Evolutionary conservation across 1,284 basidiomycete genomes (phyloP), one percentile per base, ranked within the genome.

Genomic region (Cryptococcus sp.): DNA sequence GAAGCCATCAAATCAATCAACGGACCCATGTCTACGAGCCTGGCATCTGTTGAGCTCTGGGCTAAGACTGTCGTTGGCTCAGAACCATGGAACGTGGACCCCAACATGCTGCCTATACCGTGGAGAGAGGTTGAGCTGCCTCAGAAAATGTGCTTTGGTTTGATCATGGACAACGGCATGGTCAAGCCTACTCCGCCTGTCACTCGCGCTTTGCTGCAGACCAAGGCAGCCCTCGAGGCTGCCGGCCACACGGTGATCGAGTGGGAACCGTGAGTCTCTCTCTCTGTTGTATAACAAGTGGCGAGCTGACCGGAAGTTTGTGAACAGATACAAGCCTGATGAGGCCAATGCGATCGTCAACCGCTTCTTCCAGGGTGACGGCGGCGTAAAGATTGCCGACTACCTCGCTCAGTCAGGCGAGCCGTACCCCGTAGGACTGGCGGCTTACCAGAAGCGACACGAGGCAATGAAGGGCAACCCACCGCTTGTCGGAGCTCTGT

Each of bases 171-270:
- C 65, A 83, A 88, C 68, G 87, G 84, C 1, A 60, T 83, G 13
- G 77, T 85, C 11, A 71, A 79, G n/a, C 90, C 90, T 2, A 85
- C 88, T 58, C 89, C 90, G 0, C 88, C 90, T 0, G 76, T 91
- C 19, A 77, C 71, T 17, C 81, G 89, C 39, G 89, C 85, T 0
- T 76, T 93, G 44, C 80, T 84, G 63, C 81, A 80, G 56, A 82
- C 83, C 1, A 85, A 84, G 70, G 74, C 79, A 1, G 86, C 87
- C 0, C 78, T 93, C 23, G 66, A 83, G 38, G 81, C 78, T 3
- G 86, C 86, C 7, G 89, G 90, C 0, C 89, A 92, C 71, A 81
- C 82, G 69, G 75, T 82, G 5, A 66, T 82, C 57, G 79, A 78
- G 42, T 82, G 76, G 73, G 68, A 70, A 5, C 62, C 68, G 57